Base-by-base conservation (phyloP, 371 early-diverging fungal genomes). In the Rhizopus microsporus region DNA sequence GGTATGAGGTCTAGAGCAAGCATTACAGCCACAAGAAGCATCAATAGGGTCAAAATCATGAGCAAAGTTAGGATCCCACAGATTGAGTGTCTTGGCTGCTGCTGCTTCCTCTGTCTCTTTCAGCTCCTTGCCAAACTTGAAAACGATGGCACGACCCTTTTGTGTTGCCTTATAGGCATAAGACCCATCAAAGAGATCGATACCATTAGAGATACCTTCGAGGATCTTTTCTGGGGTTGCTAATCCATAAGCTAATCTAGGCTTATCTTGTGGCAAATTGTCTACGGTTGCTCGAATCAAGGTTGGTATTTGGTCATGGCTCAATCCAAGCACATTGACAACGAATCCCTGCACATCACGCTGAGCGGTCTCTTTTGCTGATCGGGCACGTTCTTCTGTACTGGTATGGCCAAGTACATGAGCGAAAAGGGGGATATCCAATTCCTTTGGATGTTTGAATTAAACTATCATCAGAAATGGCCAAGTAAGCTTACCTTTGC, bases 111-210 rank as follows among this genome's bases (percentile, higher is more conserved):
- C 52, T 1, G 32, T 7, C 13, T 45, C 12, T 5, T 57, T 15
- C 7, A 57, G 30, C 5, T 29, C 45, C 6, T 66, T 51, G 4
- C 79, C 79, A 59, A 75, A 77, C 29, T 69, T 65, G 52, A 77
- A 67, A 1, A 57, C 61, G 37, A 77, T 71, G 13, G 80, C 80
- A 34, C 77, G 59, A 3, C 80, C 80, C 16, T 66, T 63, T 7
- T 80, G 74, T 0, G 80, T 80, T 12, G 67, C 66, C 42, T 68
- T 74, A 55, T 66, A 72, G 33, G 75, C 77, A 57, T 77, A 80
- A 38, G 77, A 83, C 12, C 84, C 81, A 63, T 91, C 89, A 61
- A 92, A 90, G 54, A 92, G 54, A 62, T 92, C 92, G 39, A 88
- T 78, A 3, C 92, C 92, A 8, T 74, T 53, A 0, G 74, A 62